Percentiles rank a stretch among this genome's conserved stretches.
phyloP scores from a whole-genome alignment of 306 rosid genomes.

The Cucumis cinereus region DNA sequence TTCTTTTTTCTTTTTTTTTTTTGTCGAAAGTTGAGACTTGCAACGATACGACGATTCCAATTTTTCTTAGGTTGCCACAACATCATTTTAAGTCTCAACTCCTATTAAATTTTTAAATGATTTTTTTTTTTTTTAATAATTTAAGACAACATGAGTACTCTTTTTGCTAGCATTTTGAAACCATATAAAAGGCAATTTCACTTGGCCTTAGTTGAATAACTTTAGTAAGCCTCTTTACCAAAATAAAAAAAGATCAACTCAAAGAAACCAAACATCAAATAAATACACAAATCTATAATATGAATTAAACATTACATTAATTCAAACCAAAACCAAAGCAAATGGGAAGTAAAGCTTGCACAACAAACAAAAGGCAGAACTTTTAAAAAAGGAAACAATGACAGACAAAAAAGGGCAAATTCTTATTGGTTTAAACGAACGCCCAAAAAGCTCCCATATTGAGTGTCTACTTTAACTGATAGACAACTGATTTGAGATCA shows the following conservation, averaged over 20 bases:
- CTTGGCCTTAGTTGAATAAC: neutral
- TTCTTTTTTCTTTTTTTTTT: no score
- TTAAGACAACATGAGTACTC: no score
- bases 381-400: neutral
- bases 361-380: neutral
- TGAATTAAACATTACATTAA: neutral
- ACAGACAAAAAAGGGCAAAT: neutral
- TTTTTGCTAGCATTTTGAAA: neutral
- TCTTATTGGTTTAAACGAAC: neutral
- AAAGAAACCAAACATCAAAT: neutral
- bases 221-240: neutral
- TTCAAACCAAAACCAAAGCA: neutral
- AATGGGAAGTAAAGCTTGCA: neutral
- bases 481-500: neutral
- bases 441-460: neutral
- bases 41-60: no score
- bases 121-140: no score
- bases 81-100: no score
- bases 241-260: neutral
- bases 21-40: no score
- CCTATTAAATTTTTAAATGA: no score
- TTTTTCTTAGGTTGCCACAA: no score
- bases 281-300: neutral
- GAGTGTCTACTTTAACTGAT: neutral
- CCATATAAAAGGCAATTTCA: neutral